Conservation (phyloP, 2,329 filamentous ascomycete genomes). For the Emmonsia crescens region DNA sequence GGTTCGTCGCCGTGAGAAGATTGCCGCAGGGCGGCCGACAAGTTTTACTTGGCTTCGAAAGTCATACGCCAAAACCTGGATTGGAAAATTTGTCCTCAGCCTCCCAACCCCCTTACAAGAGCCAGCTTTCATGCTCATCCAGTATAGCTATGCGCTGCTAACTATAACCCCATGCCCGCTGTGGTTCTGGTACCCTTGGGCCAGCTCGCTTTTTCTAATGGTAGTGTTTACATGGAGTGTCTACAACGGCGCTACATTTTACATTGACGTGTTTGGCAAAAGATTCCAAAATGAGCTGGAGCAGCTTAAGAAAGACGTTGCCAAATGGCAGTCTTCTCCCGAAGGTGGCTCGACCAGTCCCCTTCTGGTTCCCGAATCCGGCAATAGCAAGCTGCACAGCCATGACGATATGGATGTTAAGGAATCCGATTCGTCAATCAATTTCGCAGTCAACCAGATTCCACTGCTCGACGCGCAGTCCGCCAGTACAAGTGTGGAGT, state of each 20-base stretch:
- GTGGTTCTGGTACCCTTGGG: conserved; percentile 85
- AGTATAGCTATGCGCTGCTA: conserved; percentile 78
- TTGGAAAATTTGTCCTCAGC: conserved; percentile 73
- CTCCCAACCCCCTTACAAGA: conserved; percentile 71
- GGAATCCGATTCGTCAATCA: conserved; percentile 15
- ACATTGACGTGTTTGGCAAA: conserved; percentile 96
- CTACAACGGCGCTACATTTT: conserved; percentile 94
- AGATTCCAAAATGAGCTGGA: conserved; percentile 95
- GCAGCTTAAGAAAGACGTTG: conserved; percentile 74
- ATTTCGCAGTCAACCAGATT: conserved; percentile 24
- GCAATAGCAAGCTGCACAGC: conserved; percentile 14
- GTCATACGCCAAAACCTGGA: conserved; percentile 80
- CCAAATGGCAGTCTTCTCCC: conserved; percentile 62
- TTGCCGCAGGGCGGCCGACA: conserved; percentile 86
- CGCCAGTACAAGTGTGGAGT: conserved; percentile 19
- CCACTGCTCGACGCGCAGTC: conserved; percentile 26
- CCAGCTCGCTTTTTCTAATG: conserved; percentile 64
- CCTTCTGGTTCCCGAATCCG: conserved; percentile 17
- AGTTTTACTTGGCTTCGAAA: conserved; percentile 95
- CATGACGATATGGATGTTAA: conserved; percentile 14
- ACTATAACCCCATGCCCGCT: conserved; percentile 92
- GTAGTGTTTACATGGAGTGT: conserved; percentile 88
- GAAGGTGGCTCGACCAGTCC: conserved; percentile 18
- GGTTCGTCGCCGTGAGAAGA: conserved; percentile 87
- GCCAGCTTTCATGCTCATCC: conserved; percentile 87